phyloP scores from a whole-genome alignment of 768 basidiomycete genomes.

The Auricularia auricula-judae region DNA sequence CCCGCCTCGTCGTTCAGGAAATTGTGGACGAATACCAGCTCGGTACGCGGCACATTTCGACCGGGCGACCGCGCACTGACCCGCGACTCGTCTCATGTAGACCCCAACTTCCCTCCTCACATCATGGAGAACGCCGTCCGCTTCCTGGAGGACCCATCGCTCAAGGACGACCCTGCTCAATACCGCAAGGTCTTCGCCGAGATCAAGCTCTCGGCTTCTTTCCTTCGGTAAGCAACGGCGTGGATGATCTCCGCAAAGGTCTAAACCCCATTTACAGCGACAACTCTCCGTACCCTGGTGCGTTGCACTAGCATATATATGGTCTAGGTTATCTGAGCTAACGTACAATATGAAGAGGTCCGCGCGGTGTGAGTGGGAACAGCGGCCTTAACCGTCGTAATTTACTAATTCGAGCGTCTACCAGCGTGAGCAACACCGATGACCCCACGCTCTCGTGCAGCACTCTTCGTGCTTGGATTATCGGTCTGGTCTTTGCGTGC shows the following conservation, averaged over 20 bases:
- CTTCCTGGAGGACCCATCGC: constrained; percentile 3
- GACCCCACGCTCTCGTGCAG: constrained; percentile 26
- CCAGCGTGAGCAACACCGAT: constrained; percentile 36
- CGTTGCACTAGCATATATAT: too few species aligned
- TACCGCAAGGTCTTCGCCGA: constrained; percentile 14
- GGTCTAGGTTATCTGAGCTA: too few species aligned
- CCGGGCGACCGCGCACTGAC: too few species aligned
- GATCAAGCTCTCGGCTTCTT: constrained; percentile 18
- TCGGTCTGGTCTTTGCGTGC: constrained; percentile 5
- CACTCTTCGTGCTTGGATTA: constrained; percentile 4
- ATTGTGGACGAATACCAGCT: background rate
- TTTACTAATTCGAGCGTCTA: background rate
- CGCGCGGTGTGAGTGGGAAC: constrained; percentile 7
- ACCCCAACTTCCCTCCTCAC: constrained; percentile 6
- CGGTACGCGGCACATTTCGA: background rate
- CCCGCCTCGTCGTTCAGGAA: background rate
- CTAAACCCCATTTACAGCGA: background rate
- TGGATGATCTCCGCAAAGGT: too few species aligned
- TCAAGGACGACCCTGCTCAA: constrained; percentile 7
- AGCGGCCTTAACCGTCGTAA: background rate
- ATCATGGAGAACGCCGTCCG: constrained; percentile 1
- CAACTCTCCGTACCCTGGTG: constrained; percentile 11
- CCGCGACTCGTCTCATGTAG: background rate
- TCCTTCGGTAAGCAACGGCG: constrained; percentile 8
- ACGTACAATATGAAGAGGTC: constrained; percentile 3